phyloP scores from a whole-genome alignment of 2,329 filamentous ascomycete genomes.

The Alternaria consortialis region DNA sequence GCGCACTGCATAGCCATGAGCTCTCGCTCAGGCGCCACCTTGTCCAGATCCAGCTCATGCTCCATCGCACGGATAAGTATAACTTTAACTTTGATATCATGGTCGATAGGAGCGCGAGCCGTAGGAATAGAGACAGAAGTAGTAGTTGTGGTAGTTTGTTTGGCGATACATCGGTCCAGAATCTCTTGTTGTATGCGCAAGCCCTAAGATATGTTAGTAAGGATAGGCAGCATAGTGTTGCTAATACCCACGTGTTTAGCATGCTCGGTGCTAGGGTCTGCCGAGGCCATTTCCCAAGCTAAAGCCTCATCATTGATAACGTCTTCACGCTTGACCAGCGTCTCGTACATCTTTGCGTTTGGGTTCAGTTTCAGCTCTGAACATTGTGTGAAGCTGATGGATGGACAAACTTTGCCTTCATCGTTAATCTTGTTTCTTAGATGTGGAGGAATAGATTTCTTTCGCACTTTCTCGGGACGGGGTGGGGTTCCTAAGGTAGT shows the following conservation, averaged over 20 bases:
- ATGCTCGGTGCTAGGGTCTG: neutral
- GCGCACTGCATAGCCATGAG: conserved; percentile 13
- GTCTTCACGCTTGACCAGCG: neutral
- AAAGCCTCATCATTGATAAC: neutral
- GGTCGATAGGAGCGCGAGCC: neutral
- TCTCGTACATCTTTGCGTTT: neutral
- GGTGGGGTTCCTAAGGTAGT: neutral
- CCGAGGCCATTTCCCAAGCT: neutral
- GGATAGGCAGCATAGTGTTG: neutral
- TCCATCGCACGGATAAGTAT: conserved; percentile 20
- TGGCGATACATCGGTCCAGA: neutral
- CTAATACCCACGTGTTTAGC: neutral
- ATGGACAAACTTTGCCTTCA: neutral
- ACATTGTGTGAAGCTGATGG: neutral
- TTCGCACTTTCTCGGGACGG: neutral
- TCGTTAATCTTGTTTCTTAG: neutral
- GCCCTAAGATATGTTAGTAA: conserved; percentile 2
- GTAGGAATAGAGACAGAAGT: no score
- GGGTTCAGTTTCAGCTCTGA: neutral
- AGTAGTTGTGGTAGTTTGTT: neutral
- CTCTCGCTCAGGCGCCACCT: conserved; percentile 12
- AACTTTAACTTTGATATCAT: neutral
- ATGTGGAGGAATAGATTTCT: conserved; percentile 12
- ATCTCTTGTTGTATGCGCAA: neutral
- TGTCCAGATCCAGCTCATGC: conserved; percentile 19